phyloP scores from a whole-genome alignment of 129 eudicot species.

The Ambrosia artemisiifolia region DNA sequence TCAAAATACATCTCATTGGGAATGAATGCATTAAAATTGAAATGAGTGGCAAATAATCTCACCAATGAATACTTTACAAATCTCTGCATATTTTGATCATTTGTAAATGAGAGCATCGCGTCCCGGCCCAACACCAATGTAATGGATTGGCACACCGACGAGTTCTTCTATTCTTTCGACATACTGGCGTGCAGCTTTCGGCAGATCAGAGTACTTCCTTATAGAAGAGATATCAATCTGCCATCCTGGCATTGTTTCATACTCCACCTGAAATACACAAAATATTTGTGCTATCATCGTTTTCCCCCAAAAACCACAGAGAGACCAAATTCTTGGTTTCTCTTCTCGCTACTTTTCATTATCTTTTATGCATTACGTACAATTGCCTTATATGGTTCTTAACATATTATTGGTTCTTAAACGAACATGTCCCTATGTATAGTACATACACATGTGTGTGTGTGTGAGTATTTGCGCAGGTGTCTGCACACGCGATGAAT shows the following conservation, averaged over 20 bases:
- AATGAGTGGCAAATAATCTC: slow-evolving; percentile 12
- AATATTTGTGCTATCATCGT: too few relatives aligned
- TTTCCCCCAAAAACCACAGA: neutral
- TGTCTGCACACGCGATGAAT: too few relatives aligned
- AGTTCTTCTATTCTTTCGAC: slow-evolving; percentile 91
- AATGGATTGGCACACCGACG: slow-evolving; percentile 81
- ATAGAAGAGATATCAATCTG: slow-evolving; percentile 68
- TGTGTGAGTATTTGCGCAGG: too few relatives aligned
- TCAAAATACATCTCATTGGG: slow-evolving; percentile 15
- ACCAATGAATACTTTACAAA: slow-evolving; percentile 19
- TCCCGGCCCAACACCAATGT: slow-evolving; percentile 94
- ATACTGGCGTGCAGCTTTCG: slow-evolving; percentile 71
- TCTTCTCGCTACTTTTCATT: too few relatives aligned
- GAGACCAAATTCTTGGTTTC: too few relatives aligned
- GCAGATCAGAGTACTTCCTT: slow-evolving; percentile 74
- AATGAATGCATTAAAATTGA: slow-evolving; percentile 14
- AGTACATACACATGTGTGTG: too few relatives aligned
- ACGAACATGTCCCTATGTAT: too few relatives aligned
- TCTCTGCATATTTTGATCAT: slow-evolving; percentile 21
- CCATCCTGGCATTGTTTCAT: slow-evolving; percentile 97
- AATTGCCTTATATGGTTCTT: too few relatives aligned
- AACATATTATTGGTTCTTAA: too few relatives aligned
- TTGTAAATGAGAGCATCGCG: slow-evolving; percentile 94
- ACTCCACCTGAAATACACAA: slow-evolving; percentile 67
- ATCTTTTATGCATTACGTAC: neutral